Evolutionary conservation across 164 flowering plant species (phyloP).

Genomic region (Liquidambar formosana): DNA sequence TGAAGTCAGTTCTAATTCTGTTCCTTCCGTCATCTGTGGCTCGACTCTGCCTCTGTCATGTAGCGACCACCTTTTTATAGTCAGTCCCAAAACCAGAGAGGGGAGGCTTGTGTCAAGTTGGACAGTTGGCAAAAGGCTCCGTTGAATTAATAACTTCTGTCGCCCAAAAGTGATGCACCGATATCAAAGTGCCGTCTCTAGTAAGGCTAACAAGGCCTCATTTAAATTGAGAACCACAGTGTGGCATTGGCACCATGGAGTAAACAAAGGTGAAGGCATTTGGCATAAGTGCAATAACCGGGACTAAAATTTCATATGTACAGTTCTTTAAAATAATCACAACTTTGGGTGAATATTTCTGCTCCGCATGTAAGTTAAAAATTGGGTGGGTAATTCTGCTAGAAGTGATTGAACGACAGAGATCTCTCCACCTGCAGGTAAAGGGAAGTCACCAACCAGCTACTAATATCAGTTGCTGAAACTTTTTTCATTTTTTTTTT

Average conservation of each 20-base stretch:
- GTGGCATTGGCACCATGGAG: neutral
- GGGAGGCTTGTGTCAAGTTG: neutral
- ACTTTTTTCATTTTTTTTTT: too few species aligned
- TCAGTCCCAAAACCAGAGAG: neutral
- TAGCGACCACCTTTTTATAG: neutral
- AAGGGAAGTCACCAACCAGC: neutral
- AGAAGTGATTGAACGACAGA: conserved; percentile 63
- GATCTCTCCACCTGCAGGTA: conserved; percentile 52
- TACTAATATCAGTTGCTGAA: too few species aligned
- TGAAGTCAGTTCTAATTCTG: neutral
- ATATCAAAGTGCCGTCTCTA: neutral
- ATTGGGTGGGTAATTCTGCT: conserved; percentile 61
- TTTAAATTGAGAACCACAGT: neutral
- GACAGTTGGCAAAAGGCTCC: neutral
- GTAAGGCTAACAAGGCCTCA: neutral
- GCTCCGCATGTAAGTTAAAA: conserved; percentile 53
- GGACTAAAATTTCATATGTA: conserved; percentile 22
- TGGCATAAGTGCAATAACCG: neutral
- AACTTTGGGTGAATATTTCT: conserved; percentile 45
- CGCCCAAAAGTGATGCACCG: neutral
- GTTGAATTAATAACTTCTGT: too few species aligned
- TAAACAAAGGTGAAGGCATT: too few species aligned
- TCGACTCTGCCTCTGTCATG: neutral
- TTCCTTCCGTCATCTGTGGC: neutral
- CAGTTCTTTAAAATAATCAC: conserved; percentile 25